Evolutionary conservation across 768 basidiomycete genomes (phyloP).

Genomic region (Auricularia heimuer): DNA sequence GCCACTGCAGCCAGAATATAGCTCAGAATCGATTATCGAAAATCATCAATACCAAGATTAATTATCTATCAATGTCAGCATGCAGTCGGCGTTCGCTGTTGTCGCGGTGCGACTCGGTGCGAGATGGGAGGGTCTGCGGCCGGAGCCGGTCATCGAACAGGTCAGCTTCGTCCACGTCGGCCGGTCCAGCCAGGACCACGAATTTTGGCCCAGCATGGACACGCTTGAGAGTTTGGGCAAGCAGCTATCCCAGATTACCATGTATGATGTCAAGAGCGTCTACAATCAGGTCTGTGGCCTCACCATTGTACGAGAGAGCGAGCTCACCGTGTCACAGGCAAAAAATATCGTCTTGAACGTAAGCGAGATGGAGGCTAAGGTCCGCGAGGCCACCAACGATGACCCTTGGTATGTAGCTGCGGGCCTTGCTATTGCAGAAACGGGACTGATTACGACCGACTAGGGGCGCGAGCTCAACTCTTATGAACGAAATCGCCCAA

Average conservation of each 20-base stretch:
- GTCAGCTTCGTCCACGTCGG: not conserved
- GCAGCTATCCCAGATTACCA: conserved; percentile 68
- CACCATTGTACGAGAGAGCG: too few species aligned
- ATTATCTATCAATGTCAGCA: too few species aligned
- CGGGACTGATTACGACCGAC: not conserved
- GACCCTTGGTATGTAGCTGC: conserved; percentile 80
- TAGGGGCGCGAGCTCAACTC: conserved; percentile 94
- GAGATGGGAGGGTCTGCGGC: too few species aligned
- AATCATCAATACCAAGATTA: too few species aligned
- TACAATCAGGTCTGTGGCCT: conserved; percentile 67
- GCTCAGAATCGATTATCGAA: too few species aligned
- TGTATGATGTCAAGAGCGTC: conserved; percentile 92
- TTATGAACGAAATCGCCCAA: conserved; percentile 98
- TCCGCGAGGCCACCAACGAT: conserved; percentile 92
- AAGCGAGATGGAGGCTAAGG: conserved; percentile 95
- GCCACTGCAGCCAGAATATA: too few species aligned
- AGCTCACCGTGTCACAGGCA: conserved; percentile 41
- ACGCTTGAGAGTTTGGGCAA: conserved; percentile 65
- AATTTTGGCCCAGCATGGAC: conserved; percentile 44
- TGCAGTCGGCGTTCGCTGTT: too few species aligned
- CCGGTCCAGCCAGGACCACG: not conserved
- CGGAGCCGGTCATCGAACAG: not conserved
- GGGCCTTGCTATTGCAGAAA: not conserved
- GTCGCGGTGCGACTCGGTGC: too few species aligned
- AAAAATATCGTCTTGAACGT: conserved; percentile 95